Conservation (phyloP, 306 rosid species). For the Trichosanthes cucumerina region DNA sequence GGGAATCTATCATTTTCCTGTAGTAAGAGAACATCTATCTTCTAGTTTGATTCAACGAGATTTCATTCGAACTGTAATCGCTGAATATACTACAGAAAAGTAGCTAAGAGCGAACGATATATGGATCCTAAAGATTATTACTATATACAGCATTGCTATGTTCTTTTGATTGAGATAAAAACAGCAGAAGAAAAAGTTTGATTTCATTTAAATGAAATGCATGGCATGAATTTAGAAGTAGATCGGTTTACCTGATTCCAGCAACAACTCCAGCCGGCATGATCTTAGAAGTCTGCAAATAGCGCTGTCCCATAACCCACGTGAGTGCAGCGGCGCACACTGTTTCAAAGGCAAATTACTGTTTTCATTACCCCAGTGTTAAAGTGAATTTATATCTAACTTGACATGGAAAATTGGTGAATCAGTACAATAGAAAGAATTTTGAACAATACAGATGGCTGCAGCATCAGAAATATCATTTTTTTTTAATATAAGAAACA, state of each 20-base stretch:
- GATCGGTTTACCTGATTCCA: slow-evolving; percentile 50
- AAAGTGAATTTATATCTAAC: neutral
- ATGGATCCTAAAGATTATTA: neutral
- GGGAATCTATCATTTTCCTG: neutral
- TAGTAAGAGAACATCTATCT: neutral
- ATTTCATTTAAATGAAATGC: neutral
- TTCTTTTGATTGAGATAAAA: neutral
- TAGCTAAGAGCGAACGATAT: neutral
- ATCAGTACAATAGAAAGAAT: neutral
- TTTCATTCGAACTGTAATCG: neutral
- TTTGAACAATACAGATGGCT: neutral
- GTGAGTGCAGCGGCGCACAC: slow-evolving; percentile 53
- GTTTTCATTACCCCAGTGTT: neutral
- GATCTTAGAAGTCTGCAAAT: slow-evolving; percentile 60
- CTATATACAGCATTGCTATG: neutral
- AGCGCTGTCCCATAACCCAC: slow-evolving; percentile 74
- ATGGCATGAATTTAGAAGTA: neutral
- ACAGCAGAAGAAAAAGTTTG: neutral
- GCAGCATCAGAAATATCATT: neutral
- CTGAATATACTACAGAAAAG: neutral
- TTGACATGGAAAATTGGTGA: neutral
- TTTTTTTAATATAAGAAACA: neutral
- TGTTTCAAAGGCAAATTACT: slow-evolving; percentile 21
- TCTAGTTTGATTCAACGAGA: neutral
- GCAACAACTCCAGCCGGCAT: slow-evolving; percentile 91